Evolutionary conservation across 1,284 basidiomycete species (phyloP).

Genomic region (Trametes hirsuta): DNA sequence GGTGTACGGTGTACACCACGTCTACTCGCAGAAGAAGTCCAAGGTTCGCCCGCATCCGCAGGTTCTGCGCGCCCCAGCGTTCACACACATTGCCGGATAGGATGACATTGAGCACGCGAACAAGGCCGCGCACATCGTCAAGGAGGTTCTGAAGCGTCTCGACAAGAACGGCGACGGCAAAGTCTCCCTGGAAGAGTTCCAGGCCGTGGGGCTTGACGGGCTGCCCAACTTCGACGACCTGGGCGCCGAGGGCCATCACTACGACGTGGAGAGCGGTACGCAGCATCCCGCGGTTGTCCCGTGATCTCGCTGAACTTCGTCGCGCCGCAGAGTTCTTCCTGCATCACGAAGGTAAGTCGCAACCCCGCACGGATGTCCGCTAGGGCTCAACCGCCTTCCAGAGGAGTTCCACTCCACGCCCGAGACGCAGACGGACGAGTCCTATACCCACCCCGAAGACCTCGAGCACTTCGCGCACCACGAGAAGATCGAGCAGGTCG

Average conservation of each 20-base stretch:
- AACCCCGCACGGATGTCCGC: background rate
- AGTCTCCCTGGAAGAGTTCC: slow-evolving; percentile 82
- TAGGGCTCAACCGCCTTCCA: slow-evolving; percentile 29
- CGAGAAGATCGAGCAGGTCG: slow-evolving; percentile 83
- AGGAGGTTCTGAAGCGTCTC: slow-evolving; percentile 72
- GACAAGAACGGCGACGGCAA: slow-evolving; percentile 84
- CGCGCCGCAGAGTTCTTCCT: slow-evolving; percentile 75
- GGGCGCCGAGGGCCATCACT: slow-evolving; percentile 92
- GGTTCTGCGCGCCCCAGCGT: background rate
- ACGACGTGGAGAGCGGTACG: slow-evolving; percentile 86
- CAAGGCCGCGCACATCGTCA: slow-evolving; percentile 85
- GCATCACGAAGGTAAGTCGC: slow-evolving; percentile 82
- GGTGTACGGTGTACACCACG: slow-evolving; percentile 94
- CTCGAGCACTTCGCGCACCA: slow-evolving; percentile 89
- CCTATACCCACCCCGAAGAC: slow-evolving; percentile 94
- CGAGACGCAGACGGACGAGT: slow-evolving; percentile 95
- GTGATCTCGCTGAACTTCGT: slow-evolving; percentile 5
- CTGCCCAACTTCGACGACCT: slow-evolving; percentile 89
- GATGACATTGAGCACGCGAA: slow-evolving; percentile 81
- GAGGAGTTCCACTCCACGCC: slow-evolving; percentile 94
- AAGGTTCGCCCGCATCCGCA: slow-evolving; percentile 47
- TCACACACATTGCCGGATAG: slow-evolving; percentile 35
- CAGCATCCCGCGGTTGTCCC: background rate
- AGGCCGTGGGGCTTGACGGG: slow-evolving; percentile 74
- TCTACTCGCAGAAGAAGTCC: slow-evolving; percentile 88